phyloP scores from a whole-genome alignment of 371 early-diverging fungal genomes.

The Mortierella sp. region DNA sequence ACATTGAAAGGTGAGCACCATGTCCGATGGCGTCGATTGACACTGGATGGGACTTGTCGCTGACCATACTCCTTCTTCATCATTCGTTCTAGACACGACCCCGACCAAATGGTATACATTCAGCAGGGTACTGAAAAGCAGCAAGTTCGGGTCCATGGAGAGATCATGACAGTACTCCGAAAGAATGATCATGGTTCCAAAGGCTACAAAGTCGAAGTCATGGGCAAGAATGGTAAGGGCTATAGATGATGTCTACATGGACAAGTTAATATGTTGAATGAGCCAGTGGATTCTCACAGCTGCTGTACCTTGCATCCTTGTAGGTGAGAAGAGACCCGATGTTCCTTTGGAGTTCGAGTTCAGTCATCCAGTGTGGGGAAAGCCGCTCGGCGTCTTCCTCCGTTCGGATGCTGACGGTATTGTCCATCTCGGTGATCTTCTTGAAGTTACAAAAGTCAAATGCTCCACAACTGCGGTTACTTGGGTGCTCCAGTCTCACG shows the following conservation, averaged over 20 bases:
- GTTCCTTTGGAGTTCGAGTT: constrained; percentile 52
- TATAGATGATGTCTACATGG: neutral
- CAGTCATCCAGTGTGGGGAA: constrained; percentile 40
- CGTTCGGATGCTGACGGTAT: constrained; percentile 59
- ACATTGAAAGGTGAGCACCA: constrained; percentile 9
- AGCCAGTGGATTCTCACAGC: too few relatives aligned
- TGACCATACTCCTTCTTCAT: neutral
- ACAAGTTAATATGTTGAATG: too few relatives aligned
- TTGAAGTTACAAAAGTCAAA: constrained; percentile 21
- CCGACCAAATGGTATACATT: constrained; percentile 9
- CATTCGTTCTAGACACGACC: neutral
- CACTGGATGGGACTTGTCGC: neutral
- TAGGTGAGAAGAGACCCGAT: constrained; percentile 56
- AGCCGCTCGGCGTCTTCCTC: constrained; percentile 22
- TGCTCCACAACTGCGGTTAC: constrained; percentile 1
- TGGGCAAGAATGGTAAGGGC: constrained; percentile 64
- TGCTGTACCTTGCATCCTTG: too few relatives aligned
- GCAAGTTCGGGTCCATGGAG: constrained; percentile 31
- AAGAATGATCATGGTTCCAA: constrained; percentile 12
- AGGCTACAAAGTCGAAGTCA: constrained; percentile 52
- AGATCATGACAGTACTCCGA: constrained; percentile 41
- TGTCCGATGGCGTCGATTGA: too few relatives aligned
- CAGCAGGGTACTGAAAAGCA: constrained; percentile 9
- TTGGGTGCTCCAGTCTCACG: constrained; percentile 20
- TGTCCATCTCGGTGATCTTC: constrained; percentile 56